A percentile compares a stretch with the other conserved stretches of the same genome.
Evolutionary conservation across 108 stramenopile genomes (phyloP).

Genomic region (Epipyxis sp.): DNA sequence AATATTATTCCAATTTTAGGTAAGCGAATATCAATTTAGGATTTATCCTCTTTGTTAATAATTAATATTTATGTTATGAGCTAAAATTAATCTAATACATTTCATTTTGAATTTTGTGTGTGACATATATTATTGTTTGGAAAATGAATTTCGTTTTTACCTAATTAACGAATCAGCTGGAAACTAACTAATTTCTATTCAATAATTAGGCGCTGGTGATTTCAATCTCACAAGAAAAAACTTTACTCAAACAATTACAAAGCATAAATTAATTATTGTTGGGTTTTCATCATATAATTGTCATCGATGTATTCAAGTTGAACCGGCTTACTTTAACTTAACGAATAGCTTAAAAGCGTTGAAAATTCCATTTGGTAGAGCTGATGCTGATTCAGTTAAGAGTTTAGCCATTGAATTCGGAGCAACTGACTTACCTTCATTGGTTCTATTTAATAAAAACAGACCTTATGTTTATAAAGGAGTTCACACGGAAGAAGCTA

Average conservation of each 20-base stretch:
- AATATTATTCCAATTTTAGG: background rate
- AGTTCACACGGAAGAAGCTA: background rate
- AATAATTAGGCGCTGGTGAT: conserved; percentile 25
- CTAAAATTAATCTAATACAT: too few species aligned
- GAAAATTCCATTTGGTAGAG: conserved; percentile 23
- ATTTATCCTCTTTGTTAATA: too few species aligned
- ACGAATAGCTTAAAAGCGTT: background rate
- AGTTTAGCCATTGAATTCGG: background rate
- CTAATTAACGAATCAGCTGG: too few species aligned
- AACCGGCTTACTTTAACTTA: background rate
- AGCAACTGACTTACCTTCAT: background rate
- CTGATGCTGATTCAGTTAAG: conserved; percentile 26
- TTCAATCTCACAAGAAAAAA: conserved; percentile 39
- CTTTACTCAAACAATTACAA: background rate
- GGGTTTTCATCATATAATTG: conserved; percentile 16
- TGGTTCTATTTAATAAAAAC: conserved; percentile 18
- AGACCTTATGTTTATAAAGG: conserved; percentile 4
- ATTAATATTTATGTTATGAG: too few species aligned
- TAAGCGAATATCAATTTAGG: too few species aligned
- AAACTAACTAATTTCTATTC: too few species aligned
- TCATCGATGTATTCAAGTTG: conserved; percentile 22
- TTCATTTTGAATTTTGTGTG: too few species aligned
- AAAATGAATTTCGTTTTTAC: too few species aligned
- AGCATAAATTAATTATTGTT: background rate
- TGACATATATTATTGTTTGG: too few species aligned